Evolutionary conservation across 331 rosid species (phyloP).

Genomic region (Quercus phellos): DNA sequence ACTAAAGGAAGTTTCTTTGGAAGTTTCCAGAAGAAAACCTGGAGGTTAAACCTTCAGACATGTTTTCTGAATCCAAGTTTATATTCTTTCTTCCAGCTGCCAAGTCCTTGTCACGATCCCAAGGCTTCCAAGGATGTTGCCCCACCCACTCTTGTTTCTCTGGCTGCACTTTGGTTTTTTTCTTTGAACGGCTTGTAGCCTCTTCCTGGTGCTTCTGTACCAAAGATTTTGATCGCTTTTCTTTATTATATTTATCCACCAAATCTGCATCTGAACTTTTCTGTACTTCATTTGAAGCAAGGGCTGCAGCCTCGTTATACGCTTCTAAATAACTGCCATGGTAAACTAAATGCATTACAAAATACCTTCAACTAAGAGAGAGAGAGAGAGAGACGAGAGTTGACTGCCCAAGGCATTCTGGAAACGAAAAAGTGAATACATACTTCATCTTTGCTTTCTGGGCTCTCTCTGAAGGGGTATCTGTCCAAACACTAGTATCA

Average conservation of each 20-base stretch:
- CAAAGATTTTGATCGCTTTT: constrained; percentile 71
- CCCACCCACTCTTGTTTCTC: constrained; percentile 74
- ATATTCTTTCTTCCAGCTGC: constrained; percentile 68
- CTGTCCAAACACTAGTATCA: constrained; percentile 88
- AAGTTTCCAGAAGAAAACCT: constrained; percentile 71
- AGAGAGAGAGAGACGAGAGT: not conserved
- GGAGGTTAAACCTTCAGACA: constrained; percentile 63
- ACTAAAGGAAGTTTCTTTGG: constrained; percentile 77
- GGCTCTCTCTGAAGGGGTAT: constrained; percentile 80
- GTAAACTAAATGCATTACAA: constrained; percentile 15
- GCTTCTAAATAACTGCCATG: constrained; percentile 87
- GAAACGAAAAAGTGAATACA: constrained; percentile 14
- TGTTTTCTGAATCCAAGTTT: constrained; percentile 63
- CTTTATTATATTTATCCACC: constrained; percentile 82
- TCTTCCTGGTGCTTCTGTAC: constrained; percentile 70
- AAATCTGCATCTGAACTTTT: constrained; percentile 61
- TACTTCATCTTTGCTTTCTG: constrained; percentile 89
- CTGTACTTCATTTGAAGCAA: constrained; percentile 66
- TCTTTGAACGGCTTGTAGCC: constrained; percentile 46
- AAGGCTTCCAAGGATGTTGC: constrained; percentile 97
- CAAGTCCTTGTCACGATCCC: constrained; percentile 94
- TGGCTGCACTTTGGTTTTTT: constrained; percentile 48
- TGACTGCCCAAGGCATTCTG: constrained; percentile 9
- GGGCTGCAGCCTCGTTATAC: constrained; percentile 70
- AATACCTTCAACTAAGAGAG: not conserved